Percentiles rank a stretch among this genome's conserved stretches.
These are phyloP conservation scores for Fusarium denticulatum DNA, from an alignment of 2,329 filamentous ascomycete genomes.

Conservation along the genomic window DNA sequence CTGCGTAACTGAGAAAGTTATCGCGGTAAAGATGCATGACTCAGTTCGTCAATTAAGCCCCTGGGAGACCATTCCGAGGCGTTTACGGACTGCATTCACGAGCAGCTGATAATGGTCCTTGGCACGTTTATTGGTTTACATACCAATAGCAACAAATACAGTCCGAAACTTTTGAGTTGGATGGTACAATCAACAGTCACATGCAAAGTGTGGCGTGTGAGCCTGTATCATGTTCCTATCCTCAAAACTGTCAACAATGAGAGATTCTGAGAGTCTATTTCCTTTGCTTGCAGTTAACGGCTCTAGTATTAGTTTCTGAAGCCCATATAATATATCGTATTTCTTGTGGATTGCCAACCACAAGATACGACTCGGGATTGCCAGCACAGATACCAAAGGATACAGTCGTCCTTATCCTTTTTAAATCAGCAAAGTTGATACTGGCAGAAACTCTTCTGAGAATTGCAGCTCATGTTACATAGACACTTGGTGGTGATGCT, in stretches of 20 bases:
- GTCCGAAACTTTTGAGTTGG: not conserved
- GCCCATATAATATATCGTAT: too few species aligned
- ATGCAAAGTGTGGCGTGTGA: not conserved
- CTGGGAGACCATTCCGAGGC: not conserved
- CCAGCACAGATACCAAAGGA: rapidly evolving
- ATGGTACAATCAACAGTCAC: not conserved
- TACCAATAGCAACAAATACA: too few species aligned
- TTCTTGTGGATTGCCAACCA: too few species aligned
- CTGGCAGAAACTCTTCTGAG: rapidly evolving
- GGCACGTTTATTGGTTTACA: too few species aligned
- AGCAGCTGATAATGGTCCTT: not conserved
- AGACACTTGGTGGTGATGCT: too few species aligned
- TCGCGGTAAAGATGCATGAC: not conserved
- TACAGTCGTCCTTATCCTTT: too few species aligned
- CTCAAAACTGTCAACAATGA: too few species aligned
- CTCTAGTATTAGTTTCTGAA: not conserved
- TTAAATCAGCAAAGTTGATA: too few species aligned
- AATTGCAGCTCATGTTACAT: not conserved
- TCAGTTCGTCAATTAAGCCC: not conserved
- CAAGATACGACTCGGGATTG: too few species aligned
- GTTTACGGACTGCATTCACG: not conserved
- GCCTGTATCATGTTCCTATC: not conserved
- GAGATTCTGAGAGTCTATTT: not conserved
- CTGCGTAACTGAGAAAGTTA: rapidly evolving
- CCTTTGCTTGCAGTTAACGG: not conserved